These are phyloP conservation scores for Kalaharituber pfeilii DNA, from an alignment of 2,329 filamentous ascomycete genomes.

Conservation along the genomic window DNA sequence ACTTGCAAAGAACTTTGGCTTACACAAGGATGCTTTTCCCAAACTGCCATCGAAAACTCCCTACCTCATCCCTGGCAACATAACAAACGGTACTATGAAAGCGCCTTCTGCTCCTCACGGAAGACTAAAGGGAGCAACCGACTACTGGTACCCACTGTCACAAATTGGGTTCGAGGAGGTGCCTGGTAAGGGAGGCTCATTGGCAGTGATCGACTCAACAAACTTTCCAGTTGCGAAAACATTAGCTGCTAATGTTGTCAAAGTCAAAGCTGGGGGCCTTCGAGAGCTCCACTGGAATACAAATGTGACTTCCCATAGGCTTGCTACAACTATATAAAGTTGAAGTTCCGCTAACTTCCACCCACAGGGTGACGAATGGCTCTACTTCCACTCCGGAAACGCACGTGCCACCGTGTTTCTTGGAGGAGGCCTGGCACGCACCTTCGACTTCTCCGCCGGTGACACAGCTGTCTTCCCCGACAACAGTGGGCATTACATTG, in stretches of 20 bases:
- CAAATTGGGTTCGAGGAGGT: no score
- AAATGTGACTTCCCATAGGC: conserved; percentile 31
- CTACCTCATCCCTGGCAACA: conserved; percentile 43
- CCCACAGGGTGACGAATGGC: conserved; percentile 47
- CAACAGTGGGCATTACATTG: conserved; percentile 50
- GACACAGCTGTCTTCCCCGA: conserved; percentile 53
- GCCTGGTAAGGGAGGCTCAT: no score
- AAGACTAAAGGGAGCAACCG: conserved; percentile 38
- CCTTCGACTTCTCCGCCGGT: conserved; percentile 49
- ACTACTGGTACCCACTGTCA: no score
- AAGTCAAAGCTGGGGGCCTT: conserved; percentile 44
- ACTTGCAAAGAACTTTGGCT: conserved; percentile 51
- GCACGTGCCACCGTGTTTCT: conserved; percentile 48
- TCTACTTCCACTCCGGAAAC: conserved; percentile 49
- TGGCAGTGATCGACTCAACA: conserved; percentile 47
- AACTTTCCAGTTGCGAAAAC: conserved; percentile 51
- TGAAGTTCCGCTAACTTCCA: not conserved
- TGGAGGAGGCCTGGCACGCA: conserved; percentile 42
- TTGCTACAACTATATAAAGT: not conserved
- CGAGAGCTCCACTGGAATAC: conserved; percentile 55
- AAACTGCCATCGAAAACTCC: conserved; percentile 39
- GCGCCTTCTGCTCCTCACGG: conserved; percentile 30
- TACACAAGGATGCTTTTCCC: conserved; percentile 42
- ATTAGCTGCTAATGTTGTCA: conserved; percentile 47
- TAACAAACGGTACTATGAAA: conserved; percentile 28